phyloP scores from a whole-genome alignment of 306 rosid genomes.

The Dalbergia cochinchinensis region DNA sequence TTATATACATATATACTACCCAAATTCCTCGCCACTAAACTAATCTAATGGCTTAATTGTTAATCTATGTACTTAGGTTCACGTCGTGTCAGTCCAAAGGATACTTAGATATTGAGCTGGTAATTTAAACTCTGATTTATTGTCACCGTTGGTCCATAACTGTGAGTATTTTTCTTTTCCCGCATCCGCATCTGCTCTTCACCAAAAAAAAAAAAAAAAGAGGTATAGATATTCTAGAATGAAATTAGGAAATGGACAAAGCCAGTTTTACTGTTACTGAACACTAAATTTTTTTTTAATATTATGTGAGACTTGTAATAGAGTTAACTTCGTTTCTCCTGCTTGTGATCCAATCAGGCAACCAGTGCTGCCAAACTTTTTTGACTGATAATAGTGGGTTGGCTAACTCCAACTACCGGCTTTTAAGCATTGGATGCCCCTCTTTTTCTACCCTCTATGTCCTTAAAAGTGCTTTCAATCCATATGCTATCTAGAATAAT shows the following conservation, averaged over 20 bases:
- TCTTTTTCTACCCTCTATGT: constrained; percentile 41
- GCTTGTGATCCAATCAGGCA: background rate
- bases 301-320: constrained; percentile 40
- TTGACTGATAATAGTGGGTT: constrained; percentile 40
- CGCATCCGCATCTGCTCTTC: constrained; percentile 4
- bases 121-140: constrained; percentile 26
- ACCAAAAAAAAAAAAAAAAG: too few species aligned
- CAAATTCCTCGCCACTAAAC: too few species aligned
- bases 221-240: background rate
- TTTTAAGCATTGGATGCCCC: constrained; percentile 66
- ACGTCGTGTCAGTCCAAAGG: constrained; percentile 7
- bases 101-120: background rate
- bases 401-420: constrained; percentile 47
- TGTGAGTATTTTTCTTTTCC: background rate
- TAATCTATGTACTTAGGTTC: constrained; percentile 38
- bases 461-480: constrained; percentile 44
- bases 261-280: constrained; percentile 22
- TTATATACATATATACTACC: too few species aligned
- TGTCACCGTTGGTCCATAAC: background rate
- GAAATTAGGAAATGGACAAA: constrained; percentile 43
- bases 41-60: background rate
- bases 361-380: constrained; percentile 16
- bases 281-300: background rate
- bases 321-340: constrained; percentile 34
- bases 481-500: constrained; percentile 46